A percentile compares a stretch with the other conserved stretches of the same genome.
Conservation (phyloP, 306 rosid species). For the Castanea sativa region DNA sequence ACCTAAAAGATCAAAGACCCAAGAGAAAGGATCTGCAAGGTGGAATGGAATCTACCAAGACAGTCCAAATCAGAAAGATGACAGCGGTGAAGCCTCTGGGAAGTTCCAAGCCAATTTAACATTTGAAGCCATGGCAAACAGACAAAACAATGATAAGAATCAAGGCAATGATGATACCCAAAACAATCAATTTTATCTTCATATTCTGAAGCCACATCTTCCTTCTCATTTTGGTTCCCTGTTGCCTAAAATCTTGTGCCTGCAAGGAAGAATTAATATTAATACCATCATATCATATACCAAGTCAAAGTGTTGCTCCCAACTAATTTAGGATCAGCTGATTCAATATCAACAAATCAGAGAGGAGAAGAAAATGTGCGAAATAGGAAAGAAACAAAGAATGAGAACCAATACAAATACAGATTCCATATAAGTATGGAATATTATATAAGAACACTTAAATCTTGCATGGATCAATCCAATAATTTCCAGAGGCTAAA, state of each 20-base stretch:
- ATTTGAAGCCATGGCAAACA: conserved; percentile 62
- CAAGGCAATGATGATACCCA: conserved; percentile 53
- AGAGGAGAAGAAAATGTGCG: not conserved
- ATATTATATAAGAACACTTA: not conserved
- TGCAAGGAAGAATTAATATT: conserved; percentile 16
- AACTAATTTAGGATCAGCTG: not conserved
- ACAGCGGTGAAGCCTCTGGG: not conserved
- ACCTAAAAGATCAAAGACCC: conserved; percentile 13
- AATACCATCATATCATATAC: not conserved
- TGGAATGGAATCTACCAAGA: not conserved
- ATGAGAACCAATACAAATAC: not conserved
- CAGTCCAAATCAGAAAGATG: not conserved
- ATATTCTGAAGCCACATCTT: conserved; percentile 95
- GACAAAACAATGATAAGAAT: conserved; percentile 63
- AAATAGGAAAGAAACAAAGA: not conserved
- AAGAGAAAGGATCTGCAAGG: not conserved
- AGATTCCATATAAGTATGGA: not conserved
- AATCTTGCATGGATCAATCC: too few species aligned
- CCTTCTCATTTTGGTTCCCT: conserved; percentile 73
- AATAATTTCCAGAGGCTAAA: too few species aligned
- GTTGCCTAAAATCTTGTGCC: conserved; percentile 84
- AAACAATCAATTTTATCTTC: conserved; percentile 83
- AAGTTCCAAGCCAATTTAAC: conserved; percentile 26
- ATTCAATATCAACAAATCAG: not conserved
- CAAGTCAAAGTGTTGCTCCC: not conserved